phyloP scores from a whole-genome alignment of 2,329 filamentous ascomycete species.

The Colletotrichum zoysiae region DNA sequence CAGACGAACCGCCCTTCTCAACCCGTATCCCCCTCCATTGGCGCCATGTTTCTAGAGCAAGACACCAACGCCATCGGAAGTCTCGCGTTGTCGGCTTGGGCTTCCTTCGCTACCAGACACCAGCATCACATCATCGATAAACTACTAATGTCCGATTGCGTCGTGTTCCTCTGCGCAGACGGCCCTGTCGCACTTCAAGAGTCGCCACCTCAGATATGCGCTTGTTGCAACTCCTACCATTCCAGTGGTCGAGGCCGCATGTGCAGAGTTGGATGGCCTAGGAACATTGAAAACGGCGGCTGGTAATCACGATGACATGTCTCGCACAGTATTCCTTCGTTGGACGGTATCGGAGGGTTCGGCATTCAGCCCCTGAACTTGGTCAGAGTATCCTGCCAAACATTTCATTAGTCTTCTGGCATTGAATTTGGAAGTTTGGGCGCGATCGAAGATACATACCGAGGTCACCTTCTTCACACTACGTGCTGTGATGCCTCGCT shows the following conservation, averaged over 20 bases:
- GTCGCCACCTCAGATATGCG: background rate
- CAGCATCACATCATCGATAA: background rate
- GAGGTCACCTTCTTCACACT: constrained; percentile 83
- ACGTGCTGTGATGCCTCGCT: constrained; percentile 79
- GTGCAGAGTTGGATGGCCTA: background rate
- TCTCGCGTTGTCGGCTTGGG: background rate
- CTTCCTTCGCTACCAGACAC: background rate
- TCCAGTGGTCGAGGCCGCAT: background rate
- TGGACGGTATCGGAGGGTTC: background rate
- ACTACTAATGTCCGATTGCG: background rate
- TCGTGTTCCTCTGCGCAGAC: background rate
- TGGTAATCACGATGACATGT: background rate
- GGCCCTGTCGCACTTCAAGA: background rate
- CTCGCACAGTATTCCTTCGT: background rate
- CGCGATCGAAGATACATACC: constrained; percentile 60
- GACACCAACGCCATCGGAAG: background rate
- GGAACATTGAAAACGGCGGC: background rate
- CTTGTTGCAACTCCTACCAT: background rate
- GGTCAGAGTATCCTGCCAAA: constrained; percentile 69
- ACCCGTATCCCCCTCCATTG: background rate
- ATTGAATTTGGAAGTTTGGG: background rate
- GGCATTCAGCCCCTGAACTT: constrained; percentile 70
- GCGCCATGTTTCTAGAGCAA: background rate
- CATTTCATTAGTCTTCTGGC: background rate
- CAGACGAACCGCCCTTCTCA: constrained; percentile 10